Conservation (phyloP, 441 rosid genomes). For the Erodium moschatum region DNA sequence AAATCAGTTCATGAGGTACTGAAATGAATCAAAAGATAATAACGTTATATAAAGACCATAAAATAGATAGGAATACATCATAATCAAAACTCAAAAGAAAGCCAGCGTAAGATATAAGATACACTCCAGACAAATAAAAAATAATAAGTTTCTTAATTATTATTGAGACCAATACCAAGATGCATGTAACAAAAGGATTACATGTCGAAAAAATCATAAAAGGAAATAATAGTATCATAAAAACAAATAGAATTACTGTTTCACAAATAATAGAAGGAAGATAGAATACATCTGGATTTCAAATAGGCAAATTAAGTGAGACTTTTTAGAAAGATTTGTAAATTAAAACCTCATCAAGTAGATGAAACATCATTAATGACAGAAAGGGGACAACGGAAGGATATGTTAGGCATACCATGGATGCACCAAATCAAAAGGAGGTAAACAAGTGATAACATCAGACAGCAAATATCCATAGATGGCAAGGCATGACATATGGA, state of each 20-base stretch:
- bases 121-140: not conserved
- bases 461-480: not conserved
- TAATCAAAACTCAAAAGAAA: not conserved
- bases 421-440: not conserved
- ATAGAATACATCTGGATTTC: not conserved
- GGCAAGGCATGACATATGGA: not conserved
- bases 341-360: not conserved
- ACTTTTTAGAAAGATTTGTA: not conserved
- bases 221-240: not conserved
- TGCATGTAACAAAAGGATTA: not conserved
- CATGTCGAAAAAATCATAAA: not conserved
- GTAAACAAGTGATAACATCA: not conserved
- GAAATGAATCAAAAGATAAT: constrained; percentile 9
- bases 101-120: not conserved
- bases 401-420: not conserved
- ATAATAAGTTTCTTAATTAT: not conserved
- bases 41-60: not conserved
- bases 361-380: not conserved
- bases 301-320: not conserved
- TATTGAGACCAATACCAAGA: not conserved
- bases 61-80: not conserved
- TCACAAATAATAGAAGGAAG: not conserved
- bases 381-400: not conserved
- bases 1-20: not conserved
- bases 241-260: not conserved